Conservation (phyloP, 1,139 yeast genomes). For the Yamadazyma aaseri region DNA sequence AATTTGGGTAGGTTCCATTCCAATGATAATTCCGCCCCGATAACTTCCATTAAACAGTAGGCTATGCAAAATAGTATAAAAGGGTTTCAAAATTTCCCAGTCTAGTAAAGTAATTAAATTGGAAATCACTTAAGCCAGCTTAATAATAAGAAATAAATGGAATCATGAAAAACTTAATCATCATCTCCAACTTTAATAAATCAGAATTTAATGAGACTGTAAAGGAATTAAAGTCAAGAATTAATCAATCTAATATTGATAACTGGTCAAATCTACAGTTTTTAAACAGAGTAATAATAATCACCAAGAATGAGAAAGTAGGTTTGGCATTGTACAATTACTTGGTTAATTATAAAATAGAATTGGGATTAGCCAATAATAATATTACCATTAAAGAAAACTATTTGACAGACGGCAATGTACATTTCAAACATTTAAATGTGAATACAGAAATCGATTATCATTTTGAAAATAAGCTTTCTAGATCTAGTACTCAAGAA, state of each 20-base stretch:
- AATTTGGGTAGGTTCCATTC: too few relatives aligned
- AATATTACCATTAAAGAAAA: constrained; percentile 15
- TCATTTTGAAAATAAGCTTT: constrained; percentile 14
- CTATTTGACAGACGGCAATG: constrained; percentile 8
- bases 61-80: too few relatives aligned
- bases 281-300: constrained; percentile 40
- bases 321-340: constrained; percentile 26
- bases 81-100: too few relatives aligned
- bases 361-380: constrained; percentile 9
- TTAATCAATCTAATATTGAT: constrained; percentile 8
- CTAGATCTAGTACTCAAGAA: constrained; percentile 6
- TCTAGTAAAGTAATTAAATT: too few relatives aligned
- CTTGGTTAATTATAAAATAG: constrained; percentile 16
- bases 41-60: too few relatives aligned
- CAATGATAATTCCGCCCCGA: too few relatives aligned
- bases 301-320: constrained; percentile 30
- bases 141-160: too few relatives aligned
- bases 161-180: constrained; percentile 17
- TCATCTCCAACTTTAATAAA: constrained; percentile 13
- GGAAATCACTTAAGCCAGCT: too few relatives aligned
- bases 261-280: constrained; percentile 48
- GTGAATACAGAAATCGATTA: constrained; percentile 15
- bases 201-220: constrained; percentile 9
- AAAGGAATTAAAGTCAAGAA: constrained; percentile 4
- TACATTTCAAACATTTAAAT: constrained; percentile 7